These are phyloP conservation scores for Coemansia sp. DNA, from an alignment of 192 early-diverging fungal genomes.

Conservation along the genomic window DNA sequence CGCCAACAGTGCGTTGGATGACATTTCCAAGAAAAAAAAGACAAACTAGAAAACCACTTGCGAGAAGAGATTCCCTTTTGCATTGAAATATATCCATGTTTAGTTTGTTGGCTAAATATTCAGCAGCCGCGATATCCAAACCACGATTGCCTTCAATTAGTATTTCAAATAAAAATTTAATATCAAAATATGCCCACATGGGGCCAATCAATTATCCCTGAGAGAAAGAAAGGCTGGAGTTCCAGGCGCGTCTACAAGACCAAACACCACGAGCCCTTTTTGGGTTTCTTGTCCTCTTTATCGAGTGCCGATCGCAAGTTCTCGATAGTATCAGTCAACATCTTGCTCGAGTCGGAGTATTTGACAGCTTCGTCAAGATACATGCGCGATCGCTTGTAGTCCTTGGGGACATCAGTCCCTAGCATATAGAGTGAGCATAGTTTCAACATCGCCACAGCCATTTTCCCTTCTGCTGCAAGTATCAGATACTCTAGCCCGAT, in stretches of 20 bases:
- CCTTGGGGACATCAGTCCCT: conserved; percentile 16
- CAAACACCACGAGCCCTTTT: conserved; percentile 8
- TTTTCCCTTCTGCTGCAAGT: conserved; percentile 30
- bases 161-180: no score
- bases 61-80: no score
- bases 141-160: no score
- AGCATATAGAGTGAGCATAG: conserved; percentile 31
- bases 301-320: conserved; percentile 22
- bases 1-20: not conserved
- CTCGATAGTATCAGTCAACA: conserved; percentile 7
- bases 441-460: conserved; percentile 33
- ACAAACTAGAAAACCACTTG: not conserved
- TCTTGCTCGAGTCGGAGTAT: conserved; percentile 9
- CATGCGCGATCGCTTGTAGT: conserved; percentile 8
- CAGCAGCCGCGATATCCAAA: no score
- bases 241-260: conserved; percentile 15
- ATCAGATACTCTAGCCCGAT: conserved; percentile 40
- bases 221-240: not conserved
- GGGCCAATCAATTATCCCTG: not conserved
- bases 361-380: conserved; percentile 25
- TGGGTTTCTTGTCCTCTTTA: not conserved
- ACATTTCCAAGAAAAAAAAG: not conserved
- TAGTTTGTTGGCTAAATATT: no score
- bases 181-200: not conserved
- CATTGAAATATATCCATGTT: no score